Evolutionary conservation across 2,329 filamentous ascomycete species (phyloP), one percentile per base, ranked within the genome.

Genomic region (Colletotrichum cereale): DNA sequence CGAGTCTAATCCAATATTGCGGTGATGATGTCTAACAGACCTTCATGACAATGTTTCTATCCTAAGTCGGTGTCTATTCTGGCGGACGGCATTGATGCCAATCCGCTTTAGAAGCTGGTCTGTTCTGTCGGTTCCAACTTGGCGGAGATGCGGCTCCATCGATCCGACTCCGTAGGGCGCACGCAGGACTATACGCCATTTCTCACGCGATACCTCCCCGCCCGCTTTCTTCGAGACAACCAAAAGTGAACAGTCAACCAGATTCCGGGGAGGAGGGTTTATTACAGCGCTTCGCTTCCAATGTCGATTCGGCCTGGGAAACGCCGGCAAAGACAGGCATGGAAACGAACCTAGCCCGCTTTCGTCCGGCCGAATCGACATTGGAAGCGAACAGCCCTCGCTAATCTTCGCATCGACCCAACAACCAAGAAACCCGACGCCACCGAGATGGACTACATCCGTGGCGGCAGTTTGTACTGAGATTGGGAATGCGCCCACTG

Each of bases 1-100:
- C 2, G 24, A 62, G 34, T 72, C 64, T 36, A 48, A 48, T 71
- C 55, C 53, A 44, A n/a, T 44, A 44, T 21, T n/a, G n/a, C n/a
- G n/a, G n/a, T n/a, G n/a, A n/a, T n/a, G n/a, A n/a, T n/a, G n/a
- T n/a, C n/a, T n/a, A n/a, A n/a, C n/a, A n/a, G n/a, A n/a, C n/a
- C n/a, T n/a, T n/a, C n/a, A n/a, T n/a, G n/a, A n/a, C n/a, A n/a
- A n/a, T n/a, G n/a, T n/a, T n/a, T n/a, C n/a, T n/a, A n/a, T n/a
- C n/a, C n/a, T n/a, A n/a, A n/a, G 2, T 18, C 24, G 24, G 1
- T 8, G 14, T 29, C 5, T 18, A n/a, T 2, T 11, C 29, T 18
- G 29, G 29, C 10, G 5, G 5, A n/a, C 34, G 11, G 4, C 3
- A 34, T 3, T 2, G 2, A 31, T 53, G 16, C 1, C 50, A 11